These are phyloP conservation scores for Solanum peruvianum DNA, from an alignment of 257 asterid species.

Conservation along the genomic window DNA sequence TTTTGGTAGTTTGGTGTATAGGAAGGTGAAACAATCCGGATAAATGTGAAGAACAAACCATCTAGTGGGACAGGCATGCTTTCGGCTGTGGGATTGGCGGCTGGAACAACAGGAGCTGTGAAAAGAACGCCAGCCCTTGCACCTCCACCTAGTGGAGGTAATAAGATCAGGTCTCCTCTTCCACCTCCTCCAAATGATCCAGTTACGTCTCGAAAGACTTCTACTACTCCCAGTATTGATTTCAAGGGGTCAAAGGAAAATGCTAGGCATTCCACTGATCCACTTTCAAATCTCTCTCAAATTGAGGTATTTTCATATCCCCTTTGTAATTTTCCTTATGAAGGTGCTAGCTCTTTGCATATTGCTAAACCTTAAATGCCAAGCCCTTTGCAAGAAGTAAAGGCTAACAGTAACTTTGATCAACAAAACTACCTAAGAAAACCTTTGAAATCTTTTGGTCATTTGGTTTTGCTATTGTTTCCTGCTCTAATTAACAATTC, in stretches of 20 bases:
- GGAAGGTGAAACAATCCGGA: conserved; percentile 98
- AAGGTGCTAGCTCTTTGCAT: background rate
- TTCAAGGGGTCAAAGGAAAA: conserved; percentile 29
- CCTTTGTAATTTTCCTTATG: background rate
- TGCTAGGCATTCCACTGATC: conserved; percentile 32
- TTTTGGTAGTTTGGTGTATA: conserved; percentile 13
- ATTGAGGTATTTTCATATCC: conserved; percentile 47
- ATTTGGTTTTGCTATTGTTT: background rate
- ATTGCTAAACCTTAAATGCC: background rate
- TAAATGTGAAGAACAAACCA: conserved; percentile 79
- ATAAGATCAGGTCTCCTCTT: conserved; percentile 73
- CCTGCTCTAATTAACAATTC: background rate
- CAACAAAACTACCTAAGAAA: background rate
- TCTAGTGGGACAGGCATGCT: conserved; percentile 86
- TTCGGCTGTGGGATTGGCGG: conserved; percentile 60
- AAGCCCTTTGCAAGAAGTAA: background rate
- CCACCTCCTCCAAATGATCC: conserved; percentile 94
- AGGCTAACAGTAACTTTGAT: background rate
- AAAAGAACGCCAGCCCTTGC: conserved; percentile 61
- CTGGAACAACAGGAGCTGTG: conserved; percentile 39
- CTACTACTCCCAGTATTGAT: conserved; percentile 17
- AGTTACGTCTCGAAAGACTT: conserved; percentile 36
- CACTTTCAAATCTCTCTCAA: conserved; percentile 69
- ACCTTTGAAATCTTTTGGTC: background rate
- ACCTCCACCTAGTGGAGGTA: conserved; percentile 71